Conservation (phyloP, 331 rosid species). For the Malus hybrid region DNA sequence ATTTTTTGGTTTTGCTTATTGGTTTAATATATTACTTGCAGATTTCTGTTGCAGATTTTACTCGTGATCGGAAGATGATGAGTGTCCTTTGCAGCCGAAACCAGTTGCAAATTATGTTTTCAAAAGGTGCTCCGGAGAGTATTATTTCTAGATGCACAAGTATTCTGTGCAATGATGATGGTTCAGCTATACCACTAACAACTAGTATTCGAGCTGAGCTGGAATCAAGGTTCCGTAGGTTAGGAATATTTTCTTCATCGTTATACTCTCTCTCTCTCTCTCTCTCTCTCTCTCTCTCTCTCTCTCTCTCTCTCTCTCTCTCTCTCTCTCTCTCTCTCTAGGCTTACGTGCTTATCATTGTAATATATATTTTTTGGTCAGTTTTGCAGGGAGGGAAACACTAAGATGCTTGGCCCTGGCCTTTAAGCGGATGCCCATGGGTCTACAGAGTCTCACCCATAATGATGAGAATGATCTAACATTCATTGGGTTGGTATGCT, state of each 20-base stretch:
- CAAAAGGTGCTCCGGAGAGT: conserved; percentile 98
- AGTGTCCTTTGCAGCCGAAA: conserved; percentile 88
- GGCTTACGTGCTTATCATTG: not conserved
- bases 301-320: not conserved
- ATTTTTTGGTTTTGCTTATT: conserved; percentile 11
- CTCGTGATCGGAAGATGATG: conserved; percentile 99
- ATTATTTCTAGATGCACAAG: conserved; percentile 72
- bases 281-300: not conserved
- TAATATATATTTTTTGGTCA: conserved; percentile 34
- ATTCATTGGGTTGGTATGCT: conserved; percentile 99
- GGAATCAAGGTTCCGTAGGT: conserved; percentile 76
- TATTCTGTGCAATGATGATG: conserved; percentile 72
- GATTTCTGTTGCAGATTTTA: conserved; percentile 72
- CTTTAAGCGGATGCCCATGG: conserved; percentile 74
- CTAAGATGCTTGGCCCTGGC: conserved; percentile 96
- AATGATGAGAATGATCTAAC: conserved; percentile 89
- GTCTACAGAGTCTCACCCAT: conserved; percentile 50
- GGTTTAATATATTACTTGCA: conserved; percentile 40
- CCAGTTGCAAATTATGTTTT: conserved; percentile 66
- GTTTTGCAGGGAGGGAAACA: conserved; percentile 95
- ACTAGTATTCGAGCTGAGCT: conserved; percentile 63
- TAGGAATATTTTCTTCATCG: conserved; percentile 14
- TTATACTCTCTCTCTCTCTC: too few species aligned
- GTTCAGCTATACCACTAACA: conserved; percentile 68
- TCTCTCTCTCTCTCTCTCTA: not conserved